A percentile compares a stretch with the other conserved stretches of the same genome.
phyloP scores from a whole-genome alignment of 2,329 filamentous ascomycete genomes.

The Neopestalotiopsis rosae region DNA sequence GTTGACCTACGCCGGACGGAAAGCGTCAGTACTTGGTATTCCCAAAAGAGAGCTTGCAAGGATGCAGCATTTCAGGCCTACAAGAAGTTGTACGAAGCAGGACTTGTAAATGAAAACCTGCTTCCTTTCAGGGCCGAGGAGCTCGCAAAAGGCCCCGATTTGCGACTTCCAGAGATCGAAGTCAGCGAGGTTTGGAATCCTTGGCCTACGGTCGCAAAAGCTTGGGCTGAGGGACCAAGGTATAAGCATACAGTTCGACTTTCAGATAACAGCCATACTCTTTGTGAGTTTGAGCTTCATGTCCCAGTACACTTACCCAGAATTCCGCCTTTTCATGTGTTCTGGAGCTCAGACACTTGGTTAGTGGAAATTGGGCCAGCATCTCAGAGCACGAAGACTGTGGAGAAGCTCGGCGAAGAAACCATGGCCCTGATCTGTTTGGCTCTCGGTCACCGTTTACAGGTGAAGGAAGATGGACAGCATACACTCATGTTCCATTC shows the following conservation, averaged over 20 bases:
- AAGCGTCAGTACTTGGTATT: conserved; percentile 66
- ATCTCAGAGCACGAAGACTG: conserved; percentile 22
- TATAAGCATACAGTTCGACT: conserved; percentile 40
- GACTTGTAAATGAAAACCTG: conserved; percentile 78
- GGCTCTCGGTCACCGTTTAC: conserved; percentile 54
- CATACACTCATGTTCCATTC: conserved; percentile 50
- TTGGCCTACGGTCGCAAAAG: conserved; percentile 49
- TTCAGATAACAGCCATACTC: conserved; percentile 36
- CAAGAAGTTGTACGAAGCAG: conserved; percentile 68
- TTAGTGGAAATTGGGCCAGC: conserved; percentile 36
- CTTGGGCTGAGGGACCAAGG: conserved; percentile 45
- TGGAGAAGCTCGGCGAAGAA: conserved; percentile 43
- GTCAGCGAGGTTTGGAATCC: conserved; percentile 49
- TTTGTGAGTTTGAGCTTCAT: conserved; percentile 47
- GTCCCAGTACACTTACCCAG: conserved; percentile 49
- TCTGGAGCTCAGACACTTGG: conserved; percentile 46
- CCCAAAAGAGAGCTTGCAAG: conserved; percentile 74
- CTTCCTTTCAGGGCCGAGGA: conserved; percentile 63
- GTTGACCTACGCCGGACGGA: conserved; percentile 58
- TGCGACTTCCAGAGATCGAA: conserved; percentile 39
- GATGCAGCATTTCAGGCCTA: conserved; percentile 88
- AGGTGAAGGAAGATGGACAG: conserved; percentile 38
- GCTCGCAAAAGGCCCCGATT: conserved; percentile 42
- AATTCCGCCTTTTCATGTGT: conserved; percentile 42
- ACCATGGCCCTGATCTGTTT: conserved; percentile 50